Conservation (phyloP, 1,284 basidiomycete genomes). For the Tilletia caries region DNA sequence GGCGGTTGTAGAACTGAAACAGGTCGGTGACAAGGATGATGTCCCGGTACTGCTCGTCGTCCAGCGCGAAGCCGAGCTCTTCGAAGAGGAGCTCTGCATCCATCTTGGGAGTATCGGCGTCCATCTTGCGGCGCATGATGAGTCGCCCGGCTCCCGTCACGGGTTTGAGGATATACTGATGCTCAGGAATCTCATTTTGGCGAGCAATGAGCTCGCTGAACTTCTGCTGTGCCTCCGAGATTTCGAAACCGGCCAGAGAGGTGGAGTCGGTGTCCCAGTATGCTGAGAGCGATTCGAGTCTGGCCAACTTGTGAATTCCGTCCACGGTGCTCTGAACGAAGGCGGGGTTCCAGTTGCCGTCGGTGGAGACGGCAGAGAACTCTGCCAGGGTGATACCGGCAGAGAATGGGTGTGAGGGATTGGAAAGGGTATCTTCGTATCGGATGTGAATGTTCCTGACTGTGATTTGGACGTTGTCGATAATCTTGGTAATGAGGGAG, state of each 20-base stretch:
- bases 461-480: constrained; percentile 95
- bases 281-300: constrained; percentile 78
- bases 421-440: constrained; percentile 91
- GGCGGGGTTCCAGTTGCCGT: constrained; percentile 85
- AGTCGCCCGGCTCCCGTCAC: constrained; percentile 91
- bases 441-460: constrained; percentile 66
- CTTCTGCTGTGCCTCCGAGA: constrained; percentile 68
- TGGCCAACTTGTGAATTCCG: constrained; percentile 88
- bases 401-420: constrained; percentile 94
- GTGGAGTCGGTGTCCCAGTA: constrained; percentile 94
- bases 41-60: constrained; percentile 93
- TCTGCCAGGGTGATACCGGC: constrained; percentile 86
- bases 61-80: constrained; percentile 87
- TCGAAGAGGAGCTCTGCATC: constrained; percentile 88
- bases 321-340: constrained; percentile 88
- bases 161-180: constrained; percentile 94
- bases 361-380: constrained; percentile 89
- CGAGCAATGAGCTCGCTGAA: constrained; percentile 67
- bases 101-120: constrained; percentile 69
- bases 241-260: constrained; percentile 68
- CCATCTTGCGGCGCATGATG: constrained; percentile 71
- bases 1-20: constrained; percentile 92
- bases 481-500: constrained; percentile 82
- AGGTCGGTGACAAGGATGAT: constrained; percentile 90
- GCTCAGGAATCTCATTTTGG: constrained; percentile 53